Percentiles rank a stretch among this genome's conserved stretches.
phyloP scores from a whole-genome alignment of 495 filamentous ascomycete genomes.

The Lichina pygmaea region DNA sequence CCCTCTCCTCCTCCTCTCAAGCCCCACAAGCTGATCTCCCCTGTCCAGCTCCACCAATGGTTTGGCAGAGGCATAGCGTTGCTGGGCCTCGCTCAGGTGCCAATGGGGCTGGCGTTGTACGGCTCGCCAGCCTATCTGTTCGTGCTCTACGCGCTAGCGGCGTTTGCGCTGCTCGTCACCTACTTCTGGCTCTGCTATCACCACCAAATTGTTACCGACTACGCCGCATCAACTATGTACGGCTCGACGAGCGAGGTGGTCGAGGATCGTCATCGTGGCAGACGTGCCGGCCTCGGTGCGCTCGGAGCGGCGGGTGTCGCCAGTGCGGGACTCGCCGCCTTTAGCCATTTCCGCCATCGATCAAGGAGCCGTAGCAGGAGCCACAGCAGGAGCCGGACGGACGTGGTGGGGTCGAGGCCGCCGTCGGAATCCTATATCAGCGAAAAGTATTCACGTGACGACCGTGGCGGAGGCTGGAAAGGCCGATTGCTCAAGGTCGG shows the following conservation, averaged over 20 bases:
- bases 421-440: conserved; percentile 22
- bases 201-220: conserved; percentile 19
- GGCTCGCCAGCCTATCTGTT: conserved; percentile 68
- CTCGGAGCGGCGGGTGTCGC: conserved; percentile 12
- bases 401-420: conserved; percentile 9
- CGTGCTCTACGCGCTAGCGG: conserved; percentile 56
- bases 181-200: conserved; percentile 52
- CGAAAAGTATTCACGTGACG: conserved; percentile 33
- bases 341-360: conserved; percentile 9
- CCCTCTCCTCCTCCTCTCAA: too few species aligned
- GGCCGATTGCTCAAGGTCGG: conserved; percentile 38
- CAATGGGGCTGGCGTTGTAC: conserved; percentile 73
- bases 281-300: conserved; percentile 5
- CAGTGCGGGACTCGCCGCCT: conserved; percentile 16
- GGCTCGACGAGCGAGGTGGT: conserved; percentile 24
- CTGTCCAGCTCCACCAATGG: conserved; percentile 50
- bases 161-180: conserved; percentile 31
- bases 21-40: conserved; percentile 5
- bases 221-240: conserved; percentile 17
- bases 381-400: conserved; percentile 18
- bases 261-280: conserved; percentile 6
- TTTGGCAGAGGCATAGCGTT: conserved; percentile 48
- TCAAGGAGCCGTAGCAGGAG: conserved; percentile 3
- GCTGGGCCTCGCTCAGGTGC: conserved; percentile 65
- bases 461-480: conserved; percentile 25